Evolutionary conservation across 768 basidiomycete genomes (phyloP), one percentile per base, ranked within the genome.

Genomic region (Amanita pallidorosea): DNA sequence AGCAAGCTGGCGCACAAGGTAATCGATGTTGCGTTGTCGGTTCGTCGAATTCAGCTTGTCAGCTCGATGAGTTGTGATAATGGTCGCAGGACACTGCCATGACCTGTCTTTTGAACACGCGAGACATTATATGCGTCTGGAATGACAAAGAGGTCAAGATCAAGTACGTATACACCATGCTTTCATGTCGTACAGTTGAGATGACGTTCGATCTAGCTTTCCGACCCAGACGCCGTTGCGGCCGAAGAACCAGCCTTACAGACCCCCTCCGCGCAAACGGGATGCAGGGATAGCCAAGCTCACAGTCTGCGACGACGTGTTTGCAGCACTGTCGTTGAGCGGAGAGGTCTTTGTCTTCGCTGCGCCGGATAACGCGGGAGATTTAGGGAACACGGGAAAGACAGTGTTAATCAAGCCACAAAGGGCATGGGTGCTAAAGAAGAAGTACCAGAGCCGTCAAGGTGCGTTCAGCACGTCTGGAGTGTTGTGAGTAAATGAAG

Each of bases 321-420:
- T 97, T 56, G 92, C 87, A 0, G 88, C 90, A 0, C 68, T 97
- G 3, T 85, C 88, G 0, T 77, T 76, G 1, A 83, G 83, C 45
- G 95, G 95, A n/a, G 95, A 97, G 62, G 78, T 97, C 2, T 97
- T 90, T 63, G 87, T 83, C 0, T 96, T 94, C 60, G 68, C 74
- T 3, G 64, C 78, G 1, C 70, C 72, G 0, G 58, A 63, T 2
- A 22, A 70, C 20, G 57, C 60, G 17, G 60, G 57, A 6, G 60
- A 59, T 38, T 34, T 57, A 66, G 40, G 49, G 61, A 46, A 50
- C 63, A 55, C 68, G 66, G 15, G 76, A 35, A 52, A 25, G 23
- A 37, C 44, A 1, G 41, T 11, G 20, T 36, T 46, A 44, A 45
- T 87, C 52, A 86, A 85, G 57, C 92, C 95, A 0, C 90, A 94